Conservation (phyloP, 305 asterid genomes). For the Stenogyne calaminthoides region DNA sequence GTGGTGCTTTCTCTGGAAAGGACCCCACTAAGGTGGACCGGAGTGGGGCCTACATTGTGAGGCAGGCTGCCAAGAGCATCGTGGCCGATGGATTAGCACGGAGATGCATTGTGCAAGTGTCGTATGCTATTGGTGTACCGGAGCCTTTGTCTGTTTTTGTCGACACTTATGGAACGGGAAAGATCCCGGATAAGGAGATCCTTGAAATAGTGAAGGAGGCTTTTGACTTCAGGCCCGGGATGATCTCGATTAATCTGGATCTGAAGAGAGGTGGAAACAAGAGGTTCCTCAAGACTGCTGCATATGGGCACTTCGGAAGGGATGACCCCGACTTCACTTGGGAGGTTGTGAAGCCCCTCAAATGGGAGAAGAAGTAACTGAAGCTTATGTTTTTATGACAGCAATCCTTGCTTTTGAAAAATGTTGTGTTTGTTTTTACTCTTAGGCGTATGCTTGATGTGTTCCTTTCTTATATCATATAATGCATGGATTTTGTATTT, state of each 20-base stretch:
- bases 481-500: neutral
- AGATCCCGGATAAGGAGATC: slow-evolving; percentile 38
- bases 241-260: slow-evolving; percentile 38
- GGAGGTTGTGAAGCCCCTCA: slow-evolving; percentile 42
- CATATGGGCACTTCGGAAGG: slow-evolving; percentile 43
- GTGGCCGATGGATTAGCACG: slow-evolving; percentile 35
- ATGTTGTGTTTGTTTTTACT: neutral
- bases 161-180: slow-evolving; percentile 38
- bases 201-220: slow-evolving; percentile 37
- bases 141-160: slow-evolving; percentile 37
- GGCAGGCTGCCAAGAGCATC: slow-evolving; percentile 41
- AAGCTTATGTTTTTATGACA: neutral
- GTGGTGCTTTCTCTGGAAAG: slow-evolving; percentile 44
- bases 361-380: slow-evolving; percentile 32
- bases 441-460: neutral
- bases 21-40: slow-evolving; percentile 45
- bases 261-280: slow-evolving; percentile 40
- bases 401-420: neutral
- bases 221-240: slow-evolving; percentile 41
- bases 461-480: neutral
- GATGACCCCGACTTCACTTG: slow-evolving; percentile 44
- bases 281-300: slow-evolving; percentile 40
- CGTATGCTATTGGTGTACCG: slow-evolving; percentile 40
- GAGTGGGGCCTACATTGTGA: slow-evolving; percentile 33
- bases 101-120: slow-evolving; percentile 39